These are phyloP conservation scores for Mycena capillaripes DNA, from an alignment of 768 basidiomycete genomes.

Conservation along the genomic window DNA sequence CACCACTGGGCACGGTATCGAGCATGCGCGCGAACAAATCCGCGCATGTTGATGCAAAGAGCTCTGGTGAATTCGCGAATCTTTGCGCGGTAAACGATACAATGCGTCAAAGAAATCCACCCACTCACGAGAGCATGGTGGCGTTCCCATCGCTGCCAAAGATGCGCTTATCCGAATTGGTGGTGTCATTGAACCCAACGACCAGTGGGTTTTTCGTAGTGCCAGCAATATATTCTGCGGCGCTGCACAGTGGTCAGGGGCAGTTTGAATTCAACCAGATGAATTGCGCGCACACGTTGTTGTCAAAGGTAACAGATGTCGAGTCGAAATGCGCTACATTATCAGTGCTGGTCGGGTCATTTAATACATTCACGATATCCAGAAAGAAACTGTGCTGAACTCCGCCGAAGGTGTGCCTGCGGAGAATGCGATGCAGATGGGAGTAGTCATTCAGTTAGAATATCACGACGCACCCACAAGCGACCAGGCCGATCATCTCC, in stretches of 20 bases:
- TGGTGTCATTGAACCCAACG: constrained; percentile 25
- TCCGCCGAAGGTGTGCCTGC: constrained; percentile 16
- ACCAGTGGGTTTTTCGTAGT: constrained; percentile 19
- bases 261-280: background rate
- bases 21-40: constrained; percentile 26
- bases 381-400: constrained; percentile 21
- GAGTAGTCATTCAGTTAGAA: background rate
- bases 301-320: constrained; percentile 15
- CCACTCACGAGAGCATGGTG: constrained; percentile 23
- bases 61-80: constrained; percentile 24
- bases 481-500: too few relatives aligned
- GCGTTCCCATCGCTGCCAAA: constrained; percentile 25
- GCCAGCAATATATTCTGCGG: constrained; percentile 22
- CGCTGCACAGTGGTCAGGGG: constrained; percentile 9
- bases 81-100: constrained; percentile 10
- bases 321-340: constrained; percentile 22
- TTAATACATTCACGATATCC: background rate
- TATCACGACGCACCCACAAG: constrained; percentile 23
- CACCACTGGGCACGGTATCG: constrained; percentile 23
- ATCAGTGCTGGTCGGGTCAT: constrained; percentile 7
- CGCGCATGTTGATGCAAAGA: constrained; percentile 22
- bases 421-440: background rate
- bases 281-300: constrained; percentile 18
- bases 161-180: constrained; percentile 30
- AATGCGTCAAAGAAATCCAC: background rate